Conservation (phyloP, 306 rosid genomes). For the Nissolia schottii region DNA sequence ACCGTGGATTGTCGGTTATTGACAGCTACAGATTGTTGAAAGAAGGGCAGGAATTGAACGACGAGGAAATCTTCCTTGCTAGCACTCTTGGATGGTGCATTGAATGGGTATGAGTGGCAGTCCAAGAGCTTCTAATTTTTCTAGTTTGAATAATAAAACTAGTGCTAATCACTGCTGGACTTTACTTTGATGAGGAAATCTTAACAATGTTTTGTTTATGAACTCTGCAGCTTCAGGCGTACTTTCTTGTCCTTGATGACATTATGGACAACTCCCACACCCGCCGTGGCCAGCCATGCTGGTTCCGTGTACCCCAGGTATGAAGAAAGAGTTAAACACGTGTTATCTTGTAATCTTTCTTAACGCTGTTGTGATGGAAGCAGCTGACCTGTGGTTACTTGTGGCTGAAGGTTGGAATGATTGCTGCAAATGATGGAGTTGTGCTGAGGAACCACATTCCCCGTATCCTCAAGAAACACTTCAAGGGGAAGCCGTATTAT, state of each 20-base stretch:
- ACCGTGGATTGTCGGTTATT: conserved; percentile 58
- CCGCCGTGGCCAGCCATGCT: conserved; percentile 60
- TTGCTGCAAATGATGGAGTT: conserved; percentile 82
- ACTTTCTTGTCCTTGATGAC: conserved; percentile 60
- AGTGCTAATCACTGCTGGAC: background rate
- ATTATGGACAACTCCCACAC: conserved; percentile 60
- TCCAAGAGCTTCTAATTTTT: background rate
- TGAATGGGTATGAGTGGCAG: conserved; percentile 52
- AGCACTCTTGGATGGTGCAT: conserved; percentile 67
- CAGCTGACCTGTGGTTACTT: background rate
- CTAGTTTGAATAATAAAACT: background rate
- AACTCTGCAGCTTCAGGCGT: conserved; percentile 59
- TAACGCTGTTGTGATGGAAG: conserved; percentile 5
- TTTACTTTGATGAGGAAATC: background rate
- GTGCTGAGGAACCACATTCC: conserved; percentile 73
- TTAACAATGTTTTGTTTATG: conserved; percentile 11
- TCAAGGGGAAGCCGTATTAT: conserved; percentile 71
- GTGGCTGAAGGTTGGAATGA: conserved; percentile 67
- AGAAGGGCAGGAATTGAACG: conserved; percentile 44
- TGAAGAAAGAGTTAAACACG: conserved; percentile 16
- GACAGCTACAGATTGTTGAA: conserved; percentile 48
- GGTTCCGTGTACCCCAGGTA: conserved; percentile 60
- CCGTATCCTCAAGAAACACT: conserved; percentile 74
- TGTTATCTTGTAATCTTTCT: background rate
- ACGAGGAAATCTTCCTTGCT: conserved; percentile 51